These are phyloP conservation scores for Biscutella laevigata DNA, from an alignment of 441 rosid species.

Conservation along the genomic window DNA sequence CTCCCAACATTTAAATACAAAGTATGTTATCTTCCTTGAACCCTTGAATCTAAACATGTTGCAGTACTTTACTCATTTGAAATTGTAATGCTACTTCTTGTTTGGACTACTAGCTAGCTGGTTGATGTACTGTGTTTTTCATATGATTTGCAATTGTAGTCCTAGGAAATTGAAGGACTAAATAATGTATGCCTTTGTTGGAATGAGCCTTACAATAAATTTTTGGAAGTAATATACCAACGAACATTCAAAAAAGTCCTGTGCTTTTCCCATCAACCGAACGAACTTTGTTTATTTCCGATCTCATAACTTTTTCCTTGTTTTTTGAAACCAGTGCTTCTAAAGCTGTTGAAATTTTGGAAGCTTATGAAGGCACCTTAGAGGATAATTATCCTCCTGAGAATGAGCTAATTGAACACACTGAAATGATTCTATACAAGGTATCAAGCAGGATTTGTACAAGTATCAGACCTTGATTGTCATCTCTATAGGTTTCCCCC, in stretches of 20 bases:
- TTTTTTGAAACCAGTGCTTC: conserved; percentile 43
- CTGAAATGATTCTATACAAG: conserved; percentile 98
- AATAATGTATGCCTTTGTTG: not conserved
- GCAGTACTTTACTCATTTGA: not conserved
- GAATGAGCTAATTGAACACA: conserved; percentile 92
- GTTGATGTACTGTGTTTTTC: not conserved
- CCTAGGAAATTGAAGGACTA: not conserved
- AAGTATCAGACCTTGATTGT: not conserved
- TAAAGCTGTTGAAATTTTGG: conserved; percentile 96
- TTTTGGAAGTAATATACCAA: conserved; percentile 10
- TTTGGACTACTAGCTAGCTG: conserved; percentile 3
- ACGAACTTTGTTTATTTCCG: no score
- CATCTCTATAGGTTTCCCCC: not conserved
- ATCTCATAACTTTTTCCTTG: not conserved
- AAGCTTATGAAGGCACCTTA: conserved; percentile 97
- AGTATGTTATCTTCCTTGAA: conserved; percentile 44
- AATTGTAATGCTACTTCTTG: conserved; percentile 5
- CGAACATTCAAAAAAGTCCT: not conserved
- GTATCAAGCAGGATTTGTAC: conserved; percentile 29
- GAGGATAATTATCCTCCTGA: conserved; percentile 99
- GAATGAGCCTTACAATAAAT: not conserved
- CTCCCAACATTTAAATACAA: conserved; percentile 83
- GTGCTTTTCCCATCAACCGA: not conserved
- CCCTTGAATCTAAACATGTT: not conserved
- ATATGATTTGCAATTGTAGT: conserved; percentile 2